These are phyloP conservation scores for Plasmodium adleri DNA, from an alignment of 169 alveolate species.

Conservation along the genomic window DNA sequence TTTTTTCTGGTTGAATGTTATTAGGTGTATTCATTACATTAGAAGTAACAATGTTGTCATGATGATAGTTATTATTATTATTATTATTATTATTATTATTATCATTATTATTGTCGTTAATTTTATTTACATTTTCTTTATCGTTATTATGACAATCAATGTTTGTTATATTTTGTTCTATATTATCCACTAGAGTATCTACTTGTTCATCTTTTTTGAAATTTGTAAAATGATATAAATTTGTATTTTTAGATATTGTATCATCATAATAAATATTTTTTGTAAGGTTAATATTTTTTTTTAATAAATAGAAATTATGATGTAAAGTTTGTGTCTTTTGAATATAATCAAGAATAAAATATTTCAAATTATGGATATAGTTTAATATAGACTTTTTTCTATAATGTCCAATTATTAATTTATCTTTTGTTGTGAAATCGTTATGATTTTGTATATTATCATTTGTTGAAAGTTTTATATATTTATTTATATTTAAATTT, in stretches of 20 bases:
- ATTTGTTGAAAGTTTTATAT: background rate
- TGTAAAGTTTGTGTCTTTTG: conserved; percentile 26
- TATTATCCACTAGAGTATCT: background rate
- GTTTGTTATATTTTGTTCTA: background rate
- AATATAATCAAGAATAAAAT: conserved; percentile 31
- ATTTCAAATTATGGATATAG: conserved; percentile 31
- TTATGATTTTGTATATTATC: background rate
- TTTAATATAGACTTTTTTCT: conserved; percentile 20
- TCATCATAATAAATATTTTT: conserved; percentile 34
- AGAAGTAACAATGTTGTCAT: background rate
- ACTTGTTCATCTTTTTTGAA: background rate
- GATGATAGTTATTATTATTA: background rate
- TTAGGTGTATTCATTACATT: background rate
- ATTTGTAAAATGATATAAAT: conserved; percentile 37
- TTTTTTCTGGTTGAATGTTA: background rate
- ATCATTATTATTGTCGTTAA: background rate
- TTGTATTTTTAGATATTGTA: conserved; percentile 26
- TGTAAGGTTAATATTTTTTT: conserved; percentile 30
- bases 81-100: background rate
- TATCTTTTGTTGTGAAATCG: background rate
- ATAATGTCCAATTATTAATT: conserved; percentile 25
- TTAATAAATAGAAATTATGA: conserved; percentile 38
- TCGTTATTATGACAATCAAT: background rate
- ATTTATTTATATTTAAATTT: background rate
- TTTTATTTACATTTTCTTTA: background rate